Base-by-base conservation (phyloP, 768 basidiomycete genomes). In the Boletus speciosus region DNA sequence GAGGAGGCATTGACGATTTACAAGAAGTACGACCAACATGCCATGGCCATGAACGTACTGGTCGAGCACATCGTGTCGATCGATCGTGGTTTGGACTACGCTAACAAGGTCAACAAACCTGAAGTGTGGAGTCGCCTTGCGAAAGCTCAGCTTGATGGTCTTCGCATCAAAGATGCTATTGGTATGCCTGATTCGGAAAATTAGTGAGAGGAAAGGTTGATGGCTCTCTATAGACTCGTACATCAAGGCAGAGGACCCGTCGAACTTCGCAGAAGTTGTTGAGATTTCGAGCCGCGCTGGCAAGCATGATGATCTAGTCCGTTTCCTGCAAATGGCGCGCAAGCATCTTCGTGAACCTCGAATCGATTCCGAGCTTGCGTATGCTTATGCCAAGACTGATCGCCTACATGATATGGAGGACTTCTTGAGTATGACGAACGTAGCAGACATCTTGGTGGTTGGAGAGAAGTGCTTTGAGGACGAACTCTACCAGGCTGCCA, bases 381-480 rank as follows among this genome's bases (percentile, higher is more conserved):
- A 98, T 68, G 92, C 97, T 5, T 99, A 98, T 69, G 97, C 97
- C 21, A 98, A 97, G 79, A 94, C 88, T 34, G 97, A 98, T 67
- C 86, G 97, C 49, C 74, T 99, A 14, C 96, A 98, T 68, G 97
- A 99, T 67, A 98, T 98, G 97, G 97, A 99, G 66, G 97, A 99
- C 74, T 99, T 99, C 83, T 76, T 99, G 61, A 81, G 81, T 23
- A 96, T 98, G 90, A 99, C 97, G 41, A 99, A 99, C 60, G 97
- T 99, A 44, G 97, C 97, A 6, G 97, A 99, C 66, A 78, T 98
- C 47, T 79, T 99, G 21, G 90, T 92, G 60, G 97, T 98, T 50
- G 97, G 97, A 70, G 97, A 99, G 79, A 98, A 98, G 72, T 98
- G 95, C 68, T 99, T 99, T 76, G 93, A 98, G 66, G 97, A 98